Base-by-base conservation (phyloP, 2,329 filamentous ascomycete species). In the Cytospora chrysosperma region DNA sequence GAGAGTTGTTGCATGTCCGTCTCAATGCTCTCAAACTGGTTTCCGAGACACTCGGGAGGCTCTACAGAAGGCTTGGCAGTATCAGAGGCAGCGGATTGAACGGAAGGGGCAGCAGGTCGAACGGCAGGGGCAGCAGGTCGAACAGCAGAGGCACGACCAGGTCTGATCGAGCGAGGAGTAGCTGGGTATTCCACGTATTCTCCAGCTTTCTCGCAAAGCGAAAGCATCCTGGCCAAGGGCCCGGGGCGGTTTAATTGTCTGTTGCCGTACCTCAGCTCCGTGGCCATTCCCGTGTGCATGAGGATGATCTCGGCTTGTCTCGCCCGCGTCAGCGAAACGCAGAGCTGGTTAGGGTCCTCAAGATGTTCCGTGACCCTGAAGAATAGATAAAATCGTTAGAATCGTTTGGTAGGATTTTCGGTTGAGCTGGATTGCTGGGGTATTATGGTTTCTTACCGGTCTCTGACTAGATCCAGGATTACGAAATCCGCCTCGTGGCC, bases 401-500 rank as follows among this genome's bases (percentile, higher is more conserved):
- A 2, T 17, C 21, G 5, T 10, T 26, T 49, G 12, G 3, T 13
- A 49, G 19, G 6, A 1, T 49, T 9, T 49, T 4, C 43, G 9
- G 17, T 13, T 24, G 4, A 21, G 21, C 17, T 7, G 15, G 19
- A n/a, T n/a, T 10, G 40, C 4, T 3, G 3, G 10, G 6, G 1
- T 3, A 24, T 12, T 4, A n/a, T 30, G 9, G 13, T 6, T 12
- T 26, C 40, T 59, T 50, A 59, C 56, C 68, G 70, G 0, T 76
- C 76, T n/a, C 77, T 72, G 2, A 82, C 79, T 65, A 81, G 73
- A 69, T 82, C 80, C 0, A 82, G 71, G 37, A 81, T 77, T 0
- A 82, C 78, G 6, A 81, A 72, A 49, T 82, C 80, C 0, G 80
- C 79, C 62, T 82, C 78, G 17, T 80, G 78, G 0, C 80, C 80